Evolutionary conservation across 2,329 filamentous ascomycete species (phyloP).

Genomic region (Paraphoma chrysanthemicola): DNA sequence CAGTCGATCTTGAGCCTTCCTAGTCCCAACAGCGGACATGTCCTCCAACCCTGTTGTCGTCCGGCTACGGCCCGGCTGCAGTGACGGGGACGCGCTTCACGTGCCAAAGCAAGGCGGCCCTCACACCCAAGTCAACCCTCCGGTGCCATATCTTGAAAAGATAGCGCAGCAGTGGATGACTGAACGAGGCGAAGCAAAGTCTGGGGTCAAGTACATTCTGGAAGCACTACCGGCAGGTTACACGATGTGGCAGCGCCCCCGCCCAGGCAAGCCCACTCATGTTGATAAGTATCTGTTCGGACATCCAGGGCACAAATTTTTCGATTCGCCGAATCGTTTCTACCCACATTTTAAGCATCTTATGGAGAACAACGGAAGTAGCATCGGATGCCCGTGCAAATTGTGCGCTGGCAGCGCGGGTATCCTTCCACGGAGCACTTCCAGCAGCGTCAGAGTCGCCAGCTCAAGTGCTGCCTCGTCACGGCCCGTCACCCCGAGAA

Average conservation of each 20-base stretch:
- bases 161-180: slow-evolving; percentile 59
- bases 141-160: slow-evolving; percentile 54
- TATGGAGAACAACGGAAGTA: slow-evolving; percentile 55
- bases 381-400: slow-evolving; percentile 57
- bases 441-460: slow-evolving; percentile 6
- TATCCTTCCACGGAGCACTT: slow-evolving; percentile 17
- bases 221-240: slow-evolving; percentile 63
- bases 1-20: no score
- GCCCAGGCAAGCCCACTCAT: slow-evolving; percentile 49
- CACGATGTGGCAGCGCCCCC: slow-evolving; percentile 57
- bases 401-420: slow-evolving; percentile 50
- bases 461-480: slow-evolving; percentile 15
- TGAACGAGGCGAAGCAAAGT: slow-evolving; percentile 44
- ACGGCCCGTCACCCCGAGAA: neutral
- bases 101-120: slow-evolving; percentile 15
- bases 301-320: slow-evolving; percentile 59
- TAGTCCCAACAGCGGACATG: slow-evolving; percentile 1
- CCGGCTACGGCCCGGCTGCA: slow-evolving; percentile 28
- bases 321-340: slow-evolving; percentile 62
- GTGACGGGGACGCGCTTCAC: slow-evolving; percentile 46
- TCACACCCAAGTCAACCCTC: slow-evolving; percentile 50
- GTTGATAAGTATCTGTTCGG: slow-evolving; percentile 65
- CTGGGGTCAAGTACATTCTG: slow-evolving; percentile 56
- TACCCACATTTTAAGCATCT: slow-evolving; percentile 65
- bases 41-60: slow-evolving; percentile 23